These are phyloP conservation scores for Rhododendron simsii DNA, from an alignment of 148 eudicot species.

Conservation along the genomic window DNA sequence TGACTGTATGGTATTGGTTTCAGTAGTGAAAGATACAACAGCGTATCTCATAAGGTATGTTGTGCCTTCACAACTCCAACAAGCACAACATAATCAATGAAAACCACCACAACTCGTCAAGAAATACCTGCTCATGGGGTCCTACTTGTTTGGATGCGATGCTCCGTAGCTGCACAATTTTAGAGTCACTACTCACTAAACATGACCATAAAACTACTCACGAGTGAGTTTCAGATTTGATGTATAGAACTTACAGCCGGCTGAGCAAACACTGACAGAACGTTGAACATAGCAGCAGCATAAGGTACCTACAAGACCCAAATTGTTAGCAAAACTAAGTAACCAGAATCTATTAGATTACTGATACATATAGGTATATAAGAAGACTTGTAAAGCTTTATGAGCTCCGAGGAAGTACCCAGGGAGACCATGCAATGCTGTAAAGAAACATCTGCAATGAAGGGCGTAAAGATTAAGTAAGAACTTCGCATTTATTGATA, in stretches of 20 bases:
- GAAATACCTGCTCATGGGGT: constrained; percentile 48
- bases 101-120: background rate
- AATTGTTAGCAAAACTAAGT: constrained; percentile 8
- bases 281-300: constrained; percentile 39
- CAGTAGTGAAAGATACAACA: background rate
- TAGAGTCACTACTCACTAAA: background rate
- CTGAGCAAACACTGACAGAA: constrained; percentile 32
- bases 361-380: background rate
- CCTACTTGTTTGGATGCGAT: constrained; percentile 68
- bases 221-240: background rate
- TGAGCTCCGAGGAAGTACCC: constrained; percentile 32
- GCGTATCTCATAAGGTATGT: background rate
- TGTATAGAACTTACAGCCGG: constrained; percentile 48
- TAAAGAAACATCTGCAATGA: constrained; percentile 52
- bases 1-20: background rate
- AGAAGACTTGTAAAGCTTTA: background rate
- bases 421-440: constrained; percentile 61
- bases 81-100: background rate
- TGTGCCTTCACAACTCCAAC: background rate
- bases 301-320: constrained; percentile 48
- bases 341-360: background rate
- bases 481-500: background rate
- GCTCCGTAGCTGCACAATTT: constrained; percentile 45
- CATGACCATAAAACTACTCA: background rate
- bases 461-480: background rate